Evolutionary conservation across 768 basidiomycete genomes (phyloP).

Genomic region (Suillus paluster): DNA sequence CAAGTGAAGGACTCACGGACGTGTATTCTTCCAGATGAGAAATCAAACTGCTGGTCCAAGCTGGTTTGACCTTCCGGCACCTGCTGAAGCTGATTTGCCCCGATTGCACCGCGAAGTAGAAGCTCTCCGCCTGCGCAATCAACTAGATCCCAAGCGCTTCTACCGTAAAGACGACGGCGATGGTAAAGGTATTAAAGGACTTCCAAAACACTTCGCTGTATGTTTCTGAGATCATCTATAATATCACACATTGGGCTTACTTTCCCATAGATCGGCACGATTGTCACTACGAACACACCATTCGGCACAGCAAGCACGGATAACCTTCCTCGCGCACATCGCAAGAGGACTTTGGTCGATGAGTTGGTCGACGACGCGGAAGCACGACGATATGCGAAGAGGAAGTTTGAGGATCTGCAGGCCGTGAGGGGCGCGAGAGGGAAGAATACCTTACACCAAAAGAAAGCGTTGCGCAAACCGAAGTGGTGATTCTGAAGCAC

Average conservation of each 20-base stretch:
- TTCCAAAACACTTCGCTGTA: conserved; percentile 92
- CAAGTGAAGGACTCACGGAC: not conserved
- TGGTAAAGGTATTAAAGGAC: conserved; percentile 79
- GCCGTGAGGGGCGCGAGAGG: conserved; percentile 68
- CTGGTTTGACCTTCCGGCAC: conserved; percentile 91
- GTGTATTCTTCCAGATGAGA: conserved; percentile 51
- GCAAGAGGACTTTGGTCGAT: conserved; percentile 86
- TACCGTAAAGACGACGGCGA: conserved; percentile 88
- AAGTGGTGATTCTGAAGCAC: conserved; percentile 69
- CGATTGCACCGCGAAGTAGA: conserved; percentile 84
- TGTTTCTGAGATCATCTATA: conserved; percentile 28
- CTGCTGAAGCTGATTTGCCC: conserved; percentile 78
- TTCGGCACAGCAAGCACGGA: conserved; percentile 73
- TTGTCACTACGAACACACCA: conserved; percentile 69
- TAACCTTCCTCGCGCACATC: conserved; percentile 68
- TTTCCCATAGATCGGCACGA: conserved; percentile 70
- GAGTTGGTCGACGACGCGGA: conserved; percentile 90
- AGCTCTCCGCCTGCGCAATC: conserved; percentile 82
- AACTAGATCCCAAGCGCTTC: conserved; percentile 91
- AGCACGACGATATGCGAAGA: conserved; percentile 86
- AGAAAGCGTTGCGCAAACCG: conserved; percentile 60
- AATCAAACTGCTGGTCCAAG: conserved; percentile 74
- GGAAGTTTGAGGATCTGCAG: conserved; percentile 85
- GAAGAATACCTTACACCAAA: conserved; percentile 68
- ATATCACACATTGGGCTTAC: not conserved